Conservation (phyloP, 768 basidiomycete genomes). For the Trametopsis cervina region DNA sequence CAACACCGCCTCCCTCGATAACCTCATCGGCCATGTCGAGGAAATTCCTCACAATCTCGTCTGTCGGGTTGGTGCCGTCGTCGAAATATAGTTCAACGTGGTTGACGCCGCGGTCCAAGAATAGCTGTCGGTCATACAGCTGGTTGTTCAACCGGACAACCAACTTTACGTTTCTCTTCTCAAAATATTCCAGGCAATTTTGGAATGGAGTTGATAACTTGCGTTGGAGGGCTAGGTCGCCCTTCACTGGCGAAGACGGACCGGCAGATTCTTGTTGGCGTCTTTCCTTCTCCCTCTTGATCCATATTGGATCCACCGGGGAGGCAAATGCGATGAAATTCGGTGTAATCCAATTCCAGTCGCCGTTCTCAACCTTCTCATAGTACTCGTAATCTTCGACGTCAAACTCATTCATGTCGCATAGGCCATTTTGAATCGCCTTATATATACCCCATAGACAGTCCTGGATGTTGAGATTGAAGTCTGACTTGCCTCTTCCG, state of each 20-base stretch:
- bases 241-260: conserved; percentile 18
- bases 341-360: conserved; percentile 94
- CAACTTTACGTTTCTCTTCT: conserved; percentile 77
- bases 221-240: conserved; percentile 57
- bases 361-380: conserved; percentile 92
- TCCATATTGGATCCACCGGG: conserved; percentile 74
- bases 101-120: conserved; percentile 78
- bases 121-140: conserved; percentile 78
- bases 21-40: conserved; percentile 78
- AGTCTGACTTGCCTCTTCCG: conserved; percentile 86
- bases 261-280: conserved; percentile 30
- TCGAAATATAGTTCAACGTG: conserved; percentile 95
- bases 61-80: conserved; percentile 95
- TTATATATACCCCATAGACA: conserved; percentile 87
- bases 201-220: conserved; percentile 75
- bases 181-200: conserved; percentile 92
- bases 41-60: conserved; percentile 90
- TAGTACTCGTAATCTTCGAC: conserved; percentile 91
- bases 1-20: conserved; percentile 71
- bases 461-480: conserved; percentile 90
- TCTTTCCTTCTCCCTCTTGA: conserved; percentile 68
- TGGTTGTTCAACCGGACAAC: conserved; percentile 93
- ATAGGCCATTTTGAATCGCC: conserved; percentile 84
- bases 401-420: conserved; percentile 92
- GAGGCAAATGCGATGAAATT: conserved; percentile 93